Conservation (phyloP, 305 asterid species). For the Salvia sclarea region DNA sequence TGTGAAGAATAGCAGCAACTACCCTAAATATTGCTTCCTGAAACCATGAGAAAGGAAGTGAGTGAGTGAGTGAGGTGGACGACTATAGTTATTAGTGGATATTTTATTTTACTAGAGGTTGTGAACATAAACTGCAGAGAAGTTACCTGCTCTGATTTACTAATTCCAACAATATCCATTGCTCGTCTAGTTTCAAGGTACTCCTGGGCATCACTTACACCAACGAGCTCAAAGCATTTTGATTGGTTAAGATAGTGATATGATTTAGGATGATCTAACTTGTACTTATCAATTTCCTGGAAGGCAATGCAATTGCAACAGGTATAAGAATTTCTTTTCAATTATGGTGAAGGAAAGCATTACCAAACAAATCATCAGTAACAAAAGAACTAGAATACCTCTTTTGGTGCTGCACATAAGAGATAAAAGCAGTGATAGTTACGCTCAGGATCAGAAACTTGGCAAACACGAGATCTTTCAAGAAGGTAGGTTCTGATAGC, state of each 20-base stretch:
- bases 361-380: slow-evolving; percentile 25
- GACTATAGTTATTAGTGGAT: background rate
- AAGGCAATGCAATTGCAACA: slow-evolving; percentile 32
- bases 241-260: slow-evolving; percentile 98
- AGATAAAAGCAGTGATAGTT: slow-evolving; percentile 98
- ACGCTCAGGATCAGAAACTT: slow-evolving; percentile 93
- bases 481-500: slow-evolving; percentile 98
- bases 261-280: slow-evolving; percentile 76
- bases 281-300: slow-evolving; percentile 87
- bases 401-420: slow-evolving; percentile 96
- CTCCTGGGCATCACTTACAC: slow-evolving; percentile 82
- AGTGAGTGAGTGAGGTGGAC: background rate
- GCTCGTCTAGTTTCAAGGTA: slow-evolving; percentile 97
- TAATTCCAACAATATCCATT: slow-evolving; percentile 96
- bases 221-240: slow-evolving; percentile 80
- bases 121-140: slow-evolving; percentile 18
- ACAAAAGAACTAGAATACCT: slow-evolving; percentile 48
- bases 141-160: slow-evolving; percentile 80
- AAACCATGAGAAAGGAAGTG: slow-evolving; percentile 27
- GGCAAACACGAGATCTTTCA: slow-evolving; percentile 98
- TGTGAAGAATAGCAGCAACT: slow-evolving; percentile 91
- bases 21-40: slow-evolving; percentile 99
- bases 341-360: slow-evolving; percentile 22
- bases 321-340: slow-evolving; percentile 16
- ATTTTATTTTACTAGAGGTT: slow-evolving; percentile 23